These are phyloP conservation scores for Inga oerstediana DNA, from an alignment of 306 rosid genomes.

Conservation along the genomic window DNA sequence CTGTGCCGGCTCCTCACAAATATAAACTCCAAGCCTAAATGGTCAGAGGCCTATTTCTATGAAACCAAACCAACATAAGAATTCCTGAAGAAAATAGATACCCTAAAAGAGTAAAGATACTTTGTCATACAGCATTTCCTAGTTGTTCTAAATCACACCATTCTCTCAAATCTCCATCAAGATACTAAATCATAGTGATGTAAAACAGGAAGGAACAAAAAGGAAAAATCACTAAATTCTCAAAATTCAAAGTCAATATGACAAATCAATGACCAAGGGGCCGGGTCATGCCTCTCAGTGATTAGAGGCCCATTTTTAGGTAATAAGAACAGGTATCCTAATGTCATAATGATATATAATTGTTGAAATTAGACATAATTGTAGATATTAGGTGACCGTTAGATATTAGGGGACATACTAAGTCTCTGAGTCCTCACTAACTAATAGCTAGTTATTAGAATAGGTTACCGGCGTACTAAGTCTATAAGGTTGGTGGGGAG, in stretches of 20 bases:
- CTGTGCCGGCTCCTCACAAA: neutral
- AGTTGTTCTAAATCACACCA: neutral
- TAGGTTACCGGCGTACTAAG: no score
- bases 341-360: neutral
- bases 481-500: no score
- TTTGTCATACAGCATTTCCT: neutral
- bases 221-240: neutral
- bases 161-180: neutral
- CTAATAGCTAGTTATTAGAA: no score
- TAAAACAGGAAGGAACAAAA: neutral
- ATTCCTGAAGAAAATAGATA: neutral
- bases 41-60: neutral
- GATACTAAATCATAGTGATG: neutral
- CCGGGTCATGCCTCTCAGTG: neutral
- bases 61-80: neutral
- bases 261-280: neutral
- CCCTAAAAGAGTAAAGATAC: neutral
- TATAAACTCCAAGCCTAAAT: neutral
- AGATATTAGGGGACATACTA: no score
- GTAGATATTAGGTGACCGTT: no score
- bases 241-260: neutral
- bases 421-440: no score
- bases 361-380: no score
- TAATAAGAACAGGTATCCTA: neutral
- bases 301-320: neutral